Conservation (phyloP, 2,329 filamentous ascomycete species). For the Exophiala bonariae region DNA sequence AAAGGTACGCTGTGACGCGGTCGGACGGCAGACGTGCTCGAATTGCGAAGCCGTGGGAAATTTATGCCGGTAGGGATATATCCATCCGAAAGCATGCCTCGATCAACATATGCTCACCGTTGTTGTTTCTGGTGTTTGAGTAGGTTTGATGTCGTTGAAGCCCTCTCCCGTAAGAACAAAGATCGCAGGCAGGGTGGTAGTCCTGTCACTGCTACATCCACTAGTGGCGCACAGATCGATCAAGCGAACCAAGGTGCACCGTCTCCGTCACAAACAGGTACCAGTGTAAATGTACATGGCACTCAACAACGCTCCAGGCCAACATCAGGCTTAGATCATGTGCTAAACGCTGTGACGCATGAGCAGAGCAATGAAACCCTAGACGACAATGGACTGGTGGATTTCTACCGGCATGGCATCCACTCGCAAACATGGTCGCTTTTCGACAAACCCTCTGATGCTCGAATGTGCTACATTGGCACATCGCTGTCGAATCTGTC, state of each 20-base stretch:
- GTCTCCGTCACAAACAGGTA: too few species aligned
- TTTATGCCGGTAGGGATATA: slow-evolving; percentile 1
- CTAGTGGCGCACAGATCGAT: too few species aligned
- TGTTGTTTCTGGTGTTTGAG: background rate
- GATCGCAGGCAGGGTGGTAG: too few species aligned
- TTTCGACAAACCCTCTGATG: background rate
- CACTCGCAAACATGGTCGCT: background rate
- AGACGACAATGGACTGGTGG: background rate
- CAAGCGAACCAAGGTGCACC: too few species aligned
- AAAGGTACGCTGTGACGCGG: slow-evolving; percentile 4
- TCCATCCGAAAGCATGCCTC: background rate
- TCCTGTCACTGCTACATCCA: too few species aligned
- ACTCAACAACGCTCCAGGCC: too few species aligned
- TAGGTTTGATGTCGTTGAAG: background rate
- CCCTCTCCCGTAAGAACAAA: background rate
- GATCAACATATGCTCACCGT: background rate
- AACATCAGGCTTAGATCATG: too few species aligned
- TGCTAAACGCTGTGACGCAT: too few species aligned
- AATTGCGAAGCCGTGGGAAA: slow-evolving; percentile 5
- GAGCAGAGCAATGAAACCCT: too few species aligned
- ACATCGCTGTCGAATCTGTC: slow-evolving; percentile 3
- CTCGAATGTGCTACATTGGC: slow-evolving; percentile 3
- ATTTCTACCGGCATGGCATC: slow-evolving; percentile 7
- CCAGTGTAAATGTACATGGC: too few species aligned
- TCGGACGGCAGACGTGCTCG: slow-evolving; percentile 1